Evolutionary conservation across 768 basidiomycete species (phyloP).

Genomic region (Tremella fuciformis): DNA sequence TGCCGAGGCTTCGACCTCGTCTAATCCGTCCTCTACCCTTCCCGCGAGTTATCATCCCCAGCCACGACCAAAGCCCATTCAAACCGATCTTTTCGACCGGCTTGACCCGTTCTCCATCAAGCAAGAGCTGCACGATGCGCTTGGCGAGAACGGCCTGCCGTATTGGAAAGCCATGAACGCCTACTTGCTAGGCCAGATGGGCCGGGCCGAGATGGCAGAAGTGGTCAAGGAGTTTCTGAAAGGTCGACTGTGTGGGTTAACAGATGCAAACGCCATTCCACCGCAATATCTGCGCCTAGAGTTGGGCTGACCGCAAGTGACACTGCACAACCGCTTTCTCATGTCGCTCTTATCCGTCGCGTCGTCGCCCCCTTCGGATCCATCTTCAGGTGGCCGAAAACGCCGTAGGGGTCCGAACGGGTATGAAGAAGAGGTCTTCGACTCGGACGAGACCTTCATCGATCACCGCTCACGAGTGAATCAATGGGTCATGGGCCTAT

Average conservation of each 20-base stretch:
- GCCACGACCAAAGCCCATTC: background rate
- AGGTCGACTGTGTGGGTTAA: constrained; percentile 34
- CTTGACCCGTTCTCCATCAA: constrained; percentile 39
- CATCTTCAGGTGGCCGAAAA: constrained; percentile 20
- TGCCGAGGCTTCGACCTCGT: no score
- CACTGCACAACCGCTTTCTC: constrained; percentile 38
- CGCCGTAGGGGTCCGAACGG: constrained; percentile 15
- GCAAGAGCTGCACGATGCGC: constrained; percentile 46
- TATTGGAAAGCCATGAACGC: constrained; percentile 48
- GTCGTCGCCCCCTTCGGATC: constrained; percentile 19
- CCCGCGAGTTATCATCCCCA: no score
- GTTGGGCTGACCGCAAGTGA: constrained; percentile 23
- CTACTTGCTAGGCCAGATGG: constrained; percentile 44
- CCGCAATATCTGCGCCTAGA: background rate
- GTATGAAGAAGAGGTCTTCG: constrained; percentile 30
- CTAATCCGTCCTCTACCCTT: no score
- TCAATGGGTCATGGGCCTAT: constrained; percentile 30
- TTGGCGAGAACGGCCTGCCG: constrained; percentile 44
- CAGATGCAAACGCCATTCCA: background rate
- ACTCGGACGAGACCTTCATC: constrained; percentile 31
- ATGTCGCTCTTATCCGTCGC: constrained; percentile 38
- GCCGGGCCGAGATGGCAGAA: constrained; percentile 27
- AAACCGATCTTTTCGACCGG: constrained; percentile 14
- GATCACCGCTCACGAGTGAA: constrained; percentile 30
- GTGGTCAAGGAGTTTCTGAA: constrained; percentile 43